Evolutionary conservation across 78 protist species (phyloP).

Genomic region (Dictyostelium capitatum): DNA sequence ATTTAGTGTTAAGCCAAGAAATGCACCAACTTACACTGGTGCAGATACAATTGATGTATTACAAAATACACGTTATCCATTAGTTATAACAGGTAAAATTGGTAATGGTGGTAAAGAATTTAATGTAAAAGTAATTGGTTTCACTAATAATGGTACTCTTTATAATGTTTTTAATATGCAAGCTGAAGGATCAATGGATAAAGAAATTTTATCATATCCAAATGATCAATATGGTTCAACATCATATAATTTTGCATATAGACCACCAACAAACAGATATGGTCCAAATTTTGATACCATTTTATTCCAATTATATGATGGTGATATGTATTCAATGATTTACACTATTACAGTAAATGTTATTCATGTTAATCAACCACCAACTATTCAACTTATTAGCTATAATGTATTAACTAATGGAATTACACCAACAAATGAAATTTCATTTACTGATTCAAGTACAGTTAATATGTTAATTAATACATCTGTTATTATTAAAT

Average conservation of each 20-base stretch:
- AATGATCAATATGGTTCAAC: not conserved
- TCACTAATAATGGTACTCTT: not conserved
- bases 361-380: constrained; percentile 11
- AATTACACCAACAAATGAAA: not conserved
- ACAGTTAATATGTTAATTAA: not conserved
- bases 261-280: constrained; percentile 20
- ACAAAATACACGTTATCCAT: not conserved
- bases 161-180: not conserved
- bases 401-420: not conserved
- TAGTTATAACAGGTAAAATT: not conserved
- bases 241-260: constrained; percentile 1
- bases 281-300: not conserved
- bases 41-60: not conserved
- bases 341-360: not conserved
- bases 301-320: constrained; percentile 11
- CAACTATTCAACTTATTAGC: not conserved
- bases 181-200: not conserved
- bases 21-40: constrained; percentile 28
- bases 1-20: constrained; percentile 28
- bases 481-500: not conserved
- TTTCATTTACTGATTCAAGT: not conserved
- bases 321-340: not conserved
- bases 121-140: not conserved
- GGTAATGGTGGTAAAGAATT: constrained; percentile 16
- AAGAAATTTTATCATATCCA: not conserved